phyloP scores from a whole-genome alignment of 208 protist species.

The Plasmodiophora brassicae region DNA sequence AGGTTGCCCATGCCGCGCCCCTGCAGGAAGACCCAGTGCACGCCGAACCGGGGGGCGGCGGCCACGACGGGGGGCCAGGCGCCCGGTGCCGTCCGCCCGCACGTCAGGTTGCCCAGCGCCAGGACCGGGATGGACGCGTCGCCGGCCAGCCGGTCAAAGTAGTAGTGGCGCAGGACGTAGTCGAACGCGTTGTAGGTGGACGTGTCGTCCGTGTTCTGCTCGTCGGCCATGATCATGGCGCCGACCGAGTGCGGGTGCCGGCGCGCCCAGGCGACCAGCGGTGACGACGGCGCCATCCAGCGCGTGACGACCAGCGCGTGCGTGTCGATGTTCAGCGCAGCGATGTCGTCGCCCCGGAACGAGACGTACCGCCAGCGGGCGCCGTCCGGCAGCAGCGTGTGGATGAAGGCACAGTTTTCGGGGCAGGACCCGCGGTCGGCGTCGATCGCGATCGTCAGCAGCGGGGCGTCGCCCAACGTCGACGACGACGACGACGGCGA shows the following conservation, averaged over 20 bases:
- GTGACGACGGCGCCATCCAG: neutral
- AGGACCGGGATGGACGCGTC: neutral
- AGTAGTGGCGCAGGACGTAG: constrained; percentile 14
- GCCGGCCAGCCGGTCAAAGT: neutral
- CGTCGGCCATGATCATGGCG: neutral
- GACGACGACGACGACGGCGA: too few species aligned
- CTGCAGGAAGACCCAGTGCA: neutral
- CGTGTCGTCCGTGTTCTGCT: neutral
- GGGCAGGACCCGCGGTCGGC: neutral
- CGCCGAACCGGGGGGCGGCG: neutral
- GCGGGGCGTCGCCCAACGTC: too few species aligned
- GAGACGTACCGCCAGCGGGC: constrained; percentile 9
- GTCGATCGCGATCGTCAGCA: neutral
- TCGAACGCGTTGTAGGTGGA: neutral
- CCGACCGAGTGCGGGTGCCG: neutral
- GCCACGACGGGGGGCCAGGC: neutral
- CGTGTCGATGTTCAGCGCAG: neutral
- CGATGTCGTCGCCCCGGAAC: neutral
- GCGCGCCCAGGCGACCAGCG: neutral
- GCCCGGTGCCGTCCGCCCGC: neutral
- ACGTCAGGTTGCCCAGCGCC: neutral
- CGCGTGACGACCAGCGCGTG: neutral
- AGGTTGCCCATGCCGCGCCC: neutral
- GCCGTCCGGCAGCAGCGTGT: neutral
- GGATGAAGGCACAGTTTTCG: neutral